Evolutionary conservation across 2,329 filamentous ascomycete species (phyloP), one percentile per base, ranked within the genome.

Genomic region (Alternaria burnsii): DNA sequence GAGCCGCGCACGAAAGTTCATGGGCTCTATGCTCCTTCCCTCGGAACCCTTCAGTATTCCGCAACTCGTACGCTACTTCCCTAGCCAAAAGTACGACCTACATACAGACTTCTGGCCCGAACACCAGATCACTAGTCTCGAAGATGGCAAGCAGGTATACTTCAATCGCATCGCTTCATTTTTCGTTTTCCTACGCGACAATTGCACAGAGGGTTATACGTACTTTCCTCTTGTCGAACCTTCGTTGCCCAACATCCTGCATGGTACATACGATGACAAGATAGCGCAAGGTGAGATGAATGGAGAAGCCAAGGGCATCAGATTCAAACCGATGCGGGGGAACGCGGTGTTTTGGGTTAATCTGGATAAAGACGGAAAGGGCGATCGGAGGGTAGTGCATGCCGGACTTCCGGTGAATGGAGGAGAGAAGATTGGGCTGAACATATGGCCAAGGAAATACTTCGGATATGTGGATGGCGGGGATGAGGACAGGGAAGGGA

Each of bases 311-410:
- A 28, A 46, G 28, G 52, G 52, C 0, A 79, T 87, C 4, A 86
- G 82, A 2, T 88, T 88, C 65, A 84, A 82, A 66, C 82, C 85
- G 0, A 81, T 83, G 47, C 80, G 79, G 62, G 84, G 85, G 1
- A 86, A 84, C 77, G 86, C 85, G 7, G 80, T 88, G 1, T 88
- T 86, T 56, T 88, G 86, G 86, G 82, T 84, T 71, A 88, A 88
- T 76, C 75, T 88, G 55, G 77, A 82, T 55, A 78, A 80, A 64
- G 82, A 87, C 71, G 69, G 69, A 14, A 52, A 42, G 3, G 69
- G 70, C 7, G 69, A 71, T 61, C 18, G 65, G 41, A 63, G 69
- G 50, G 82, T 85, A 16, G 83, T 85, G 75, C 86, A 88, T 80
- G 85, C 85, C 52, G 86, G 85, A 12, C 79, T 87, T 69, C 85